Percentiles rank a stretch among this genome's conserved stretches.
Conservation (phyloP, 2,329 filamentous ascomycete species). For the Epichloe uncinata region DNA sequence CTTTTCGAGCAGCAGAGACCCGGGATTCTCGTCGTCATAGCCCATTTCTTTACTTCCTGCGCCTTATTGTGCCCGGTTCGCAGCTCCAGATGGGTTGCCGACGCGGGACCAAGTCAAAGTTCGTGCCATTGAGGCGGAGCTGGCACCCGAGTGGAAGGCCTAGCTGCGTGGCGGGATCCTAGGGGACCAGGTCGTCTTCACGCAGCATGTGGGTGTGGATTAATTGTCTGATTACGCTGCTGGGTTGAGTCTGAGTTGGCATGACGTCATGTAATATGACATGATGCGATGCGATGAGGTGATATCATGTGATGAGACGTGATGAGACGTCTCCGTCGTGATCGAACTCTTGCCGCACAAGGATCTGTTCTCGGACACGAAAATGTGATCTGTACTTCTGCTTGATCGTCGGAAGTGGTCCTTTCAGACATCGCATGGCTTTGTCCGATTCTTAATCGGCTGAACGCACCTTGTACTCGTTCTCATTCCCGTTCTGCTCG, state of each 20-base stretch:
- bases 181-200: slow-evolving; percentile 1
- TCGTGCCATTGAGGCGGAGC: slow-evolving; percentile 6
- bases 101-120: slow-evolving; percentile 9
- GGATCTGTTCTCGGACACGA: too few relatives aligned
- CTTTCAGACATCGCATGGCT: not conserved
- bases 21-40: slow-evolving; percentile 11
- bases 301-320: not conserved
- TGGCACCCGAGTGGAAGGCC: slow-evolving; percentile 6
- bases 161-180: not conserved
- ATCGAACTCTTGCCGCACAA: too few relatives aligned
- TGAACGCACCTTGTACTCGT: not conserved
- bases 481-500: not conserved
- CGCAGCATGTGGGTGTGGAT: not conserved
- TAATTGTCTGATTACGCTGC: slow-evolving; percentile 2
- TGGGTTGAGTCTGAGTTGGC: not conserved
- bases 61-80: slow-evolving; percentile 8
- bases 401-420: too few relatives aligned
- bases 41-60: slow-evolving; percentile 9
- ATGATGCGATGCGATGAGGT: not conserved
- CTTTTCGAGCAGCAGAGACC: slow-evolving; percentile 11
- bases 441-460: not conserved
- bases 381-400: too few relatives aligned
- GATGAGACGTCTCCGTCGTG: too few relatives aligned
- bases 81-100: slow-evolving; percentile 10
- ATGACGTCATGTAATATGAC: too few relatives aligned